Conservation (phyloP, 805 yeast genomes). For the Starmerella floricola region DNA sequence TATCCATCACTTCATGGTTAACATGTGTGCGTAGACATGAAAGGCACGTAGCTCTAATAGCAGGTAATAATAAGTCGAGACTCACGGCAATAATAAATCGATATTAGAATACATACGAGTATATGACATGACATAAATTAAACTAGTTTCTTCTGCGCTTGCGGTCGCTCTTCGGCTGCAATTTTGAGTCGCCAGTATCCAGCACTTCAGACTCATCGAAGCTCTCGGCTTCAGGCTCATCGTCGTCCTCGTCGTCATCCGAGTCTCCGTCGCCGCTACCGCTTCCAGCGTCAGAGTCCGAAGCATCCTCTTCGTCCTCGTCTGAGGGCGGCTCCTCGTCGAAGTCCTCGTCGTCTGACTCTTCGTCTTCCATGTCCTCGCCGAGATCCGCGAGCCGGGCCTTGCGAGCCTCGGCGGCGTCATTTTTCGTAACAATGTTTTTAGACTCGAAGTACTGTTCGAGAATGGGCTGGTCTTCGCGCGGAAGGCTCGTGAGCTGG, state of each 20-base stretch:
- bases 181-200: constrained; percentile 16
- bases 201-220: constrained; percentile 12
- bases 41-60: no score
- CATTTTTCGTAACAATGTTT: constrained; percentile 72
- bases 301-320: constrained; percentile 52
- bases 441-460: constrained; percentile 68
- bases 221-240: constrained; percentile 10
- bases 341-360: constrained; percentile 65
- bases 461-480: constrained; percentile 74
- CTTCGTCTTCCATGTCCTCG: constrained; percentile 40
- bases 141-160: constrained; percentile 7
- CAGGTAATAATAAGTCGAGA: no score
- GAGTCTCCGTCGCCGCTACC: constrained; percentile 2
- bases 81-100: background rate
- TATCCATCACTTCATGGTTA: no score
- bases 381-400: constrained; percentile 67
- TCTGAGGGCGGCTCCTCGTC: constrained; percentile 51
- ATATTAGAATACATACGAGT: background rate
- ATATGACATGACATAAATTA: background rate
- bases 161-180: constrained; percentile 12
- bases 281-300: constrained; percentile 8
- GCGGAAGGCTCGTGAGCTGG: constrained; percentile 74
- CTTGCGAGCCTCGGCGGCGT: constrained; percentile 76
- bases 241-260: constrained; percentile 7
- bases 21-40: no score